Evolutionary conservation across 352 stramenopile genomes (phyloP), one percentile per base, ranked within the genome.

Genomic region (Globisporangium sylvaticum): DNA sequence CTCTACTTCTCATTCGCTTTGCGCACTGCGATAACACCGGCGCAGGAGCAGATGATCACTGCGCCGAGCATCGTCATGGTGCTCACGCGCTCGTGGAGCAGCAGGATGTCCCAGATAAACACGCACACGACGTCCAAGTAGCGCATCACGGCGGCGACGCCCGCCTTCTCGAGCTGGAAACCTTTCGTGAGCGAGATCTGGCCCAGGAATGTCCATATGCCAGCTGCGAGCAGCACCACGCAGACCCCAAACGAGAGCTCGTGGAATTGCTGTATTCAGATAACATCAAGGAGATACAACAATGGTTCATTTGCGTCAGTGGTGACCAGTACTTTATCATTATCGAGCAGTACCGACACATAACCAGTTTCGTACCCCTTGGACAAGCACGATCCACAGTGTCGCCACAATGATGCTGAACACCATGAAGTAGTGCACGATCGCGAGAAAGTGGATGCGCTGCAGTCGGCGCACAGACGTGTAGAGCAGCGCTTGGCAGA

Each of bases 71-170:
- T 58, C 18, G 53, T 58, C 24, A 32, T 39, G 25, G 25, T 58
- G 69, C 70, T 87, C 63, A 88, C 75, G 14, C 37, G 55, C 66
- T 88, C 82, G 18, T 70, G 61, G 2, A 88, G 72, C 42, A 85
- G 70, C 24, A 70, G 31, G n/a, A 68, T 71, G 68, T 91, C 81
- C 79, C 80, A 90, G 15, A 89, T 62, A 57, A 91, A 91, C 8
- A 89, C 80, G 66, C 77, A 88, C 10, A 88, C 79, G 10, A 91
- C 80, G 66, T 89, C 83, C 39, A 89, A 53, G 58, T 89, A 91
- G 22, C 83, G 77, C 83, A 91, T 91, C 27, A 88, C 80, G 1
- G 83, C 78, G 5, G 83, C 85, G 20, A 88, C 57, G 31, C 83
- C 85, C 8, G 77, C 79, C 58, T 89, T 84, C 54, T 91, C 85